Evolutionary conservation across 129 eudicot species (phyloP).

Genomic region (Ambrosia trifida): DNA sequence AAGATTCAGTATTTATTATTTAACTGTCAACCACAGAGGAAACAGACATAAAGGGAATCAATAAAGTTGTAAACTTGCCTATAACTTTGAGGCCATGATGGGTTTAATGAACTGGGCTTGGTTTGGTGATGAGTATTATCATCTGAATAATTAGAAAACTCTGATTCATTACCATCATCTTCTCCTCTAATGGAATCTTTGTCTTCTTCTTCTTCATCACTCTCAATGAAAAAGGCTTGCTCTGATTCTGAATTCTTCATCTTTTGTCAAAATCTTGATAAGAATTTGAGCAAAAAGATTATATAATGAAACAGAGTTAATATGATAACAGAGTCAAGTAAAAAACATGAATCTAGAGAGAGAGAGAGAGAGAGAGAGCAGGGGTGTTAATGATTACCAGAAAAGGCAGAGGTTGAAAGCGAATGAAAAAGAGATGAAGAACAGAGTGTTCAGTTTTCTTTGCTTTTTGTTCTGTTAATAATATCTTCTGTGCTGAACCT

Average conservation of each 20-base stretch:
- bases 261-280: constrained; percentile 1
- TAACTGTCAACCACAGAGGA: neutral
- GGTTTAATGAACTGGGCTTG: constrained; percentile 56
- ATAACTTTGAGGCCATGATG: constrained; percentile 92
- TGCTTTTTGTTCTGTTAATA: neutral
- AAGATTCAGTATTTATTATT: neutral
- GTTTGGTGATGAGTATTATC: constrained; percentile 41
- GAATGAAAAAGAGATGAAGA: constrained; percentile 19
- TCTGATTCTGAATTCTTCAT: constrained; percentile 79
- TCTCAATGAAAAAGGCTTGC: constrained; percentile 68
- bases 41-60: neutral
- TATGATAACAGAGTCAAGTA: too few species aligned
- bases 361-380: constrained; percentile 20
- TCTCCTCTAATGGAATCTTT: constrained; percentile 40
- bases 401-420: neutral
- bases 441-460: constrained; percentile 16
- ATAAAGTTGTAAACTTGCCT: constrained; percentile 39
- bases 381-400: neutral
- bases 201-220: constrained; percentile 76
- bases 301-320: too few species aligned
- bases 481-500: neutral
- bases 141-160: constrained; percentile 52
- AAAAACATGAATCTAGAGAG: neutral
- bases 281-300: too few species aligned
- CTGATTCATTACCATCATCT: constrained; percentile 66